phyloP scores from a whole-genome alignment of 306 rosid genomes.

The Ormosia emarginata region DNA sequence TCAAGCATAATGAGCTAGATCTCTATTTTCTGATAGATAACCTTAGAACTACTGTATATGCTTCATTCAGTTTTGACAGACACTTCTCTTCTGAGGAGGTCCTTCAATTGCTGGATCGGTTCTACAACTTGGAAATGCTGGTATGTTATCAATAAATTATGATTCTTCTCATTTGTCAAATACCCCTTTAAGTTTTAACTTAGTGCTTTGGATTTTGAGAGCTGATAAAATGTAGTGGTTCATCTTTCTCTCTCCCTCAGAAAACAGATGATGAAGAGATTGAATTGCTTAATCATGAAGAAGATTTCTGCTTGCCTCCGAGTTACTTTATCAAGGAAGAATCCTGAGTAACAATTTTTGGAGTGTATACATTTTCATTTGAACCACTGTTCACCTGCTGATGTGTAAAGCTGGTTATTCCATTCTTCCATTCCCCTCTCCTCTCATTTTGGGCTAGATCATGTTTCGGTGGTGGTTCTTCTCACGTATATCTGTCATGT shows the following conservation, averaged over 20 bases:
- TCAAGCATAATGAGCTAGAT: background rate
- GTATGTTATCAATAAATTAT: conserved; percentile 33
- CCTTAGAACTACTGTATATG: conserved; percentile 14
- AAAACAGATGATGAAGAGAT: conserved; percentile 88
- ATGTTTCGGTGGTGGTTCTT: conserved; percentile 3
- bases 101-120: conserved; percentile 86
- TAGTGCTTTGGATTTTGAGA: conserved; percentile 9
- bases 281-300: conserved; percentile 72
- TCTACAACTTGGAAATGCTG: conserved; percentile 95
- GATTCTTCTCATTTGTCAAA: background rate
- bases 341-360: conserved; percentile 32
- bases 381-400: background rate
- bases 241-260: conserved; percentile 34
- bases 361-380: conserved; percentile 29
- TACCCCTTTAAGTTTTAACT: background rate
- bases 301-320: conserved; percentile 84
- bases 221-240: conserved; percentile 15
- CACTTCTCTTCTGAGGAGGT: conserved; percentile 88
- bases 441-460: conserved; percentile 7
- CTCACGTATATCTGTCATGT: background rate
- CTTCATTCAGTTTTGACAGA: conserved; percentile 64
- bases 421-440: background rate
- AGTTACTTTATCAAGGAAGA: conserved; percentile 82
- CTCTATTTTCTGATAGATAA: background rate
- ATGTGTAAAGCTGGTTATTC: conserved; percentile 22